Evolutionary conservation across 345 rosid species (phyloP), one percentile per base, ranked within the genome.

Genomic region (Eucalyptus decipiens): DNA sequence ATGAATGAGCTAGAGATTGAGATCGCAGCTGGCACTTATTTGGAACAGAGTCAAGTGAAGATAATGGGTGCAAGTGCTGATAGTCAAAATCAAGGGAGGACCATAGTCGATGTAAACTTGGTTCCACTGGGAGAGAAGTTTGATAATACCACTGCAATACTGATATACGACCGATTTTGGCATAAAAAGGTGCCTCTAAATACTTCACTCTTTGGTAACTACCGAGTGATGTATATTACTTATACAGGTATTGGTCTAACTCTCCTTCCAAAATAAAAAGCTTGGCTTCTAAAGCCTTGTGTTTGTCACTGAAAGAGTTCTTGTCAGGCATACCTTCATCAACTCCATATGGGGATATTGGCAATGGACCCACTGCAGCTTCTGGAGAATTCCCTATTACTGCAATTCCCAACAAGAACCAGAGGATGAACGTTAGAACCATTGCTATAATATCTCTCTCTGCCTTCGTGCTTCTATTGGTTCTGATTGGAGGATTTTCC

Each of bases 11-110:
- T 98, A 88, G 99, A 97, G 94, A 95, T 96, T 93, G 99, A 97
- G 94, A 90, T 98, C 92, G 99, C 99, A 43, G 93, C 96, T 58
- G 99, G 99, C 89, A 95, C 97, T 51, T 97, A 96, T 92, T 92
- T 98, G 94, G 95, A 97, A 86, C 99, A 97, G 91, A 97, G 99
- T 92, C 99, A 98, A 93, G 99, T 98, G 76, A 96, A 94, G 91
- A 97, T 98, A 91, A 98, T 98, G 99, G 99, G 99, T 90, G 99
- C 98, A 16, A 96, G 93, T 91, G 98, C 99, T 88, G 99, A 96
- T 94, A 95, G 91, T 94, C 96, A 94, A 93, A 94, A 98, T 91
- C 99, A 98, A 90, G 99, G 96, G 86, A 95, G 90, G 91, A 96
- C 99, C 11, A 91, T 94, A 56, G 99, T 98, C 47, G 99, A 98